A percentile compares a stretch with the other conserved stretches of the same genome.
phyloP scores from a whole-genome alignment of 805 yeast genomes.

The Blastobotrys chiropterorum region DNA sequence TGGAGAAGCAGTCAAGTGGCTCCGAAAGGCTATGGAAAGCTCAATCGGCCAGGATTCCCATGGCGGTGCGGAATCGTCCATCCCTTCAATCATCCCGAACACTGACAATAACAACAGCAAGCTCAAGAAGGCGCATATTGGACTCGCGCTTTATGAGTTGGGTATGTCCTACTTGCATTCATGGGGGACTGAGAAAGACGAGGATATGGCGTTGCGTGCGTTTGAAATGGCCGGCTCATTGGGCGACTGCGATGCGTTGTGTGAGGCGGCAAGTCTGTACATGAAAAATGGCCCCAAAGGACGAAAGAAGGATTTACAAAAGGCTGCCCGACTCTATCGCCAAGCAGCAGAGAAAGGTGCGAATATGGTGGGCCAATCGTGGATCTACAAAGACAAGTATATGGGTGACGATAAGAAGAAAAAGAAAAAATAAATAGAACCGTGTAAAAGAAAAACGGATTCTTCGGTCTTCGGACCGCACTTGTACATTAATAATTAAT shows the following conservation, averaged over 20 bases:
- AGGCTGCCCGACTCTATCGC: slow-evolving; percentile 68
- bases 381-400: slow-evolving; percentile 72
- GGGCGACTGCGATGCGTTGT: slow-evolving; percentile 65
- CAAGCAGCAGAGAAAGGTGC: slow-evolving; percentile 58
- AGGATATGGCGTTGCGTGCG: slow-evolving; percentile 49
- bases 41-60: slow-evolving; percentile 6
- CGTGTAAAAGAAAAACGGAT: neutral
- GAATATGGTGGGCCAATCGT: slow-evolving; percentile 57
- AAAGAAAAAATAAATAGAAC: slow-evolving; percentile 13
- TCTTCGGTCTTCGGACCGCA: too few relatives aligned
- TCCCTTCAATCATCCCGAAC: neutral
- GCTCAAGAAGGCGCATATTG: slow-evolving; percentile 23
- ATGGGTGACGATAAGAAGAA: slow-evolving; percentile 25
- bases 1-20: slow-evolving; percentile 51
- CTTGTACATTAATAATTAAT: too few relatives aligned
- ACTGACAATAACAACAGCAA: slow-evolving; percentile 1
- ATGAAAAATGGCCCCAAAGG: slow-evolving; percentile 43
- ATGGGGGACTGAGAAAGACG: slow-evolving; percentile 51
- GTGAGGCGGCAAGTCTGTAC: slow-evolving; percentile 66
- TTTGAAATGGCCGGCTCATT: slow-evolving; percentile 59
- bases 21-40: slow-evolving; percentile 42
- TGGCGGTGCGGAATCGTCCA: neutral
- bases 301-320: slow-evolving; percentile 49
- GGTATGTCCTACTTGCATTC: slow-evolving; percentile 54
- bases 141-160: slow-evolving; percentile 48